Conservation (phyloP, 1,284 basidiomycete genomes). For the Sanguinoderma infundibulare region DNA sequence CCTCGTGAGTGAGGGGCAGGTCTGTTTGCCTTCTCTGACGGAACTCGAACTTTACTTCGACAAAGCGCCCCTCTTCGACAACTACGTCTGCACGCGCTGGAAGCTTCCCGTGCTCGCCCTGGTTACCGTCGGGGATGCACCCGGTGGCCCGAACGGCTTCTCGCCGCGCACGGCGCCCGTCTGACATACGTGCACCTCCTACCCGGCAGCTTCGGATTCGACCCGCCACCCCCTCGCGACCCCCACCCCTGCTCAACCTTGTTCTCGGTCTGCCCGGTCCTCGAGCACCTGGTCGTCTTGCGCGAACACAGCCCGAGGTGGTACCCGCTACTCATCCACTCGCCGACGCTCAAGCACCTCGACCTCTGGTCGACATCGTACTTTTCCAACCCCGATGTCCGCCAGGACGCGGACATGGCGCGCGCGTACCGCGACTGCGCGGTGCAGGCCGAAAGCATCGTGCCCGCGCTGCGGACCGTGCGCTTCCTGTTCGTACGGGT, state of each 20-base stretch:
- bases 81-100: background rate
- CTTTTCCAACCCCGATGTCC: background rate
- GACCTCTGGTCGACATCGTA: background rate
- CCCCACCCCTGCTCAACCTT: background rate
- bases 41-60: background rate
- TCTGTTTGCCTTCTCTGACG: background rate
- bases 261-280: background rate
- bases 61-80: background rate
- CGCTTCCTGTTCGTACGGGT: background rate
- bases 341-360: background rate
- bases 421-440: background rate
- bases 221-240: background rate
- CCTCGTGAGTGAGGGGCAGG: background rate
- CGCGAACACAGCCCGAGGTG: background rate
- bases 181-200: background rate
- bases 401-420: background rate
- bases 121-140: background rate
- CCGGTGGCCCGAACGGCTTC: background rate
- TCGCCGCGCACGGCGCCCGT: background rate
- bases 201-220: background rate
- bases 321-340: background rate
- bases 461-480: background rate
- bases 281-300: background rate
- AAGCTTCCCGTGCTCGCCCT: background rate
- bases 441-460: background rate